A percentile compares a stretch with the other conserved stretches of the same genome.
phyloP scores from a whole-genome alignment of 2,329 filamentous ascomycete species.

The Aotearoamyces nothofagi region DNA sequence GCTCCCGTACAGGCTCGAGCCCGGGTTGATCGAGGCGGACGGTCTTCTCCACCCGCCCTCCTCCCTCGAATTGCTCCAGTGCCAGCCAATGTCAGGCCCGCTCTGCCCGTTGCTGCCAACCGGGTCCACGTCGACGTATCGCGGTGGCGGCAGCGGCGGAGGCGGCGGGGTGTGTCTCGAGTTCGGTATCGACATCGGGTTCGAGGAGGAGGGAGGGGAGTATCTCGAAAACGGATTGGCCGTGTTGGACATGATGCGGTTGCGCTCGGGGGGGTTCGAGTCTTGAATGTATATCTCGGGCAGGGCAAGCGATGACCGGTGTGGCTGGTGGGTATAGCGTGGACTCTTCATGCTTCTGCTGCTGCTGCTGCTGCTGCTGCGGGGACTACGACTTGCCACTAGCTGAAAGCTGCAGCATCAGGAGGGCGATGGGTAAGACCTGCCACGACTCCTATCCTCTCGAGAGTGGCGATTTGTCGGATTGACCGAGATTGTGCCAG shows the following conservation, averaged over 20 bases:
- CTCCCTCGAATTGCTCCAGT: constrained; percentile 40
- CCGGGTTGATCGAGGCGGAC: constrained; percentile 26
- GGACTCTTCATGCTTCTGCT: constrained; percentile 26
- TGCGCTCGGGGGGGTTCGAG: constrained; percentile 20
- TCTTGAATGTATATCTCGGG: constrained; percentile 27
- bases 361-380: neutral
- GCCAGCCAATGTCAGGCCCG: constrained; percentile 47
- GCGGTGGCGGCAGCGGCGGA: constrained; percentile 49
- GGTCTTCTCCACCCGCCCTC: constrained; percentile 27
- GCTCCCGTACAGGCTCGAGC: constrained; percentile 32
- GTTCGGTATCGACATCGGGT: constrained; percentile 48
- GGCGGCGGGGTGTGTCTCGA: constrained; percentile 37
- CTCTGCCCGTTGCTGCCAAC: constrained; percentile 35
- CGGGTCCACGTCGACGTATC: constrained; percentile 33
- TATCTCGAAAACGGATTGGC: constrained; percentile 16
- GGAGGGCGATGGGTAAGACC: too few relatives aligned
- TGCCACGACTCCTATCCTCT: too few relatives aligned
- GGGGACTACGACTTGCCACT: constrained; percentile 9
- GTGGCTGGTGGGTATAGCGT: constrained; percentile 15
- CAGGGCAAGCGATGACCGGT: constrained; percentile 11
- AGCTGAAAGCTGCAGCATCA: too few relatives aligned
- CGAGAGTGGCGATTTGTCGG: too few relatives aligned
- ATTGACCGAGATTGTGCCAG: too few relatives aligned
- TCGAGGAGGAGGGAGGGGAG: constrained; percentile 25
- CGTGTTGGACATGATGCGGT: constrained; percentile 10